Evolutionary conservation across 768 basidiomycete genomes (phyloP).

Genomic region (Kwoniella pini): DNA sequence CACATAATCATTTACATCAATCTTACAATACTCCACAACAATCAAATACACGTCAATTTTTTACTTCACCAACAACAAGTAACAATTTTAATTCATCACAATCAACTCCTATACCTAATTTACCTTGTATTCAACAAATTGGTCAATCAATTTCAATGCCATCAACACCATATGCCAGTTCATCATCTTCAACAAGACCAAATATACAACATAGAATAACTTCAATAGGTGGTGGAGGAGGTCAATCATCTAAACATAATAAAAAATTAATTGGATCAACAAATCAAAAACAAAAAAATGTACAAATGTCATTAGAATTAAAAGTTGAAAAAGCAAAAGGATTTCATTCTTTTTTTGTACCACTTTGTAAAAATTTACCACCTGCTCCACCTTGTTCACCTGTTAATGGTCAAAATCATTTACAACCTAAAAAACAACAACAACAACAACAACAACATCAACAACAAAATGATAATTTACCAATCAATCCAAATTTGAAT

Average conservation of each 20-base stretch:
- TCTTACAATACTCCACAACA: slow-evolving; percentile 11
- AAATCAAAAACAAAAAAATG: slow-evolving; percentile 28
- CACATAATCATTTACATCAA: background rate
- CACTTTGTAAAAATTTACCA: slow-evolving; percentile 32
- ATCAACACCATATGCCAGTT: no score
- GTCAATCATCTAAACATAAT: background rate
- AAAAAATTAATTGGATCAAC: slow-evolving; percentile 21
- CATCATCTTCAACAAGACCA: slow-evolving; percentile 2
- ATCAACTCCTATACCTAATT: slow-evolving; percentile 11
- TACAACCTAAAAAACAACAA: background rate
- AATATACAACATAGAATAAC: background rate
- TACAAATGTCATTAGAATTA: slow-evolving; percentile 36
- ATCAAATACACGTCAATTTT: no score
- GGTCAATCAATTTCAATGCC: background rate
- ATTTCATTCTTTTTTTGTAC: slow-evolving; percentile 45
- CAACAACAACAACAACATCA: background rate
- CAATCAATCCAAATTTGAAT: background rate
- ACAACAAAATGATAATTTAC: background rate
- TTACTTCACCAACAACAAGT: slow-evolving; percentile 1
- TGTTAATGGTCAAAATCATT: slow-evolving; percentile 19
- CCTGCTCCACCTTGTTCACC: slow-evolving; percentile 43
- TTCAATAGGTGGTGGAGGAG: no score
- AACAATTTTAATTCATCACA: background rate
- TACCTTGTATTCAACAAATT: background rate
- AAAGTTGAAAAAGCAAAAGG: slow-evolving; percentile 45